Evolutionary conservation across 2,329 filamentous ascomycete species (phyloP).

Genomic region (Exophiala dermatitidis): DNA sequence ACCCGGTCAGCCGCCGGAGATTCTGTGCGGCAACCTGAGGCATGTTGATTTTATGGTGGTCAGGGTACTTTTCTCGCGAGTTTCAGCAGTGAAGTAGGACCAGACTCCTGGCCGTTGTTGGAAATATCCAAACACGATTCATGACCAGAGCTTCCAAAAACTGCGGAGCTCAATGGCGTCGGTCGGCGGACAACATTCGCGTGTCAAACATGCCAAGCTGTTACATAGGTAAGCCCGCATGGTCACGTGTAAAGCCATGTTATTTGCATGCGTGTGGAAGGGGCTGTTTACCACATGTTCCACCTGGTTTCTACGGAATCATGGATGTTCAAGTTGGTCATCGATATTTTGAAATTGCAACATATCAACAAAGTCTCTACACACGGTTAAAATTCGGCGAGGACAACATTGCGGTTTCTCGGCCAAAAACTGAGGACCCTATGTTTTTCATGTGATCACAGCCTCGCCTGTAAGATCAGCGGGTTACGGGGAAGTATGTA

Average conservation of each 20-base stretch:
- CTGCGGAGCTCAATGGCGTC: background rate
- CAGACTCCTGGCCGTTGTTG: no score
- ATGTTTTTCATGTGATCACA: background rate
- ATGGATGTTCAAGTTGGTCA: no score
- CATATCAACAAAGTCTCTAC: no score
- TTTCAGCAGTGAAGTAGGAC: background rate
- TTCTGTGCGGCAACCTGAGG: slow-evolving; percentile 20
- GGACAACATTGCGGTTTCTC: no score
- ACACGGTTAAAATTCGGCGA: no score
- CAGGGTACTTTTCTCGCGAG: background rate
- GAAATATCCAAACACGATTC: background rate
- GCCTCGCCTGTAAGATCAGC: background rate
- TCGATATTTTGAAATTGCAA: no score
- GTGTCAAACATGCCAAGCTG: background rate
- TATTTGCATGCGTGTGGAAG: no score
- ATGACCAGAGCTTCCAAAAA: slow-evolving; percentile 28
- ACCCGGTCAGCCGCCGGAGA: slow-evolving; percentile 16
- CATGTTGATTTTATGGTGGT: slow-evolving; percentile 13
- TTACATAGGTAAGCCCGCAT: background rate
- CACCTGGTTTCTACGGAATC: no score
- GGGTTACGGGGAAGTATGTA: background rate
- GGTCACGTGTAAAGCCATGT: background rate
- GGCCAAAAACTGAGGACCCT: no score
- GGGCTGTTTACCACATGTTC: no score
- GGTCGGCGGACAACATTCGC: background rate